Base-by-base conservation (phyloP, 1,284 basidiomycete genomes). In the Pseudozyma thailandica region DNA sequence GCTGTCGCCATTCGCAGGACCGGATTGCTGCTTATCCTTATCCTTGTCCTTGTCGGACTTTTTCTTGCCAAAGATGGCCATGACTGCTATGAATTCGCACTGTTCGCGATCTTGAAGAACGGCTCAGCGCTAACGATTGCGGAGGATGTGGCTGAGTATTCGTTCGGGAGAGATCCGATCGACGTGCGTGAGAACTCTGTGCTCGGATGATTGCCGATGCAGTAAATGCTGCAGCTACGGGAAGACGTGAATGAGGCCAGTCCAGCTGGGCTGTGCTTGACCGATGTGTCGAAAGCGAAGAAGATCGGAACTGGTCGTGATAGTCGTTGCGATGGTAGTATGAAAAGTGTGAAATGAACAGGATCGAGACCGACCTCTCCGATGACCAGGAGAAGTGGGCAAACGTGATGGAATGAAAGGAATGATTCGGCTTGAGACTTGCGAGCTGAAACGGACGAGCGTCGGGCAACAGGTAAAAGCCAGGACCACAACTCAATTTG, bases 11-110 rank as follows among this genome's bases (percentile, higher is more conserved):
- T 63, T 65, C 43, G 44, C 48, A 18, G 66, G 39, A 44, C 28
- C 33, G n/a, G 8, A 39, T 47, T 13, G 52, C 46, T 61, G 56
- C 38, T 61, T 53, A 13, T 61, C 38, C 44, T 68, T 68, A 38
- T 52, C 62, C 52, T 62, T 69, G 49, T 73, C 66, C 51, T 65
- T 62, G 56, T 79, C 77, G 50, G 77, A 75, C 70, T 78, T 79
- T 53, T 75, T 75, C 66, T 79, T 79, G 59, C 78, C 78, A 52
- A 79, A 79, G 76, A 79, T 79, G 60, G 76, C 76, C 78, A 79
- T 79, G 50, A 20, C 15, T 30, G 53, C 20, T 28, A 12, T 21
- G 31, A 20, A n/a, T 30, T 15, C 15, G 33, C 48, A 18, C 8
- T 20, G 20, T 16, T n/a, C 26, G 37, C 48, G 25, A 37, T 20